Percentiles rank a stretch among this genome's conserved stretches.
Conservation (phyloP, 1,284 basidiomycete species). For the Laetiporus sulphureus region DNA sequence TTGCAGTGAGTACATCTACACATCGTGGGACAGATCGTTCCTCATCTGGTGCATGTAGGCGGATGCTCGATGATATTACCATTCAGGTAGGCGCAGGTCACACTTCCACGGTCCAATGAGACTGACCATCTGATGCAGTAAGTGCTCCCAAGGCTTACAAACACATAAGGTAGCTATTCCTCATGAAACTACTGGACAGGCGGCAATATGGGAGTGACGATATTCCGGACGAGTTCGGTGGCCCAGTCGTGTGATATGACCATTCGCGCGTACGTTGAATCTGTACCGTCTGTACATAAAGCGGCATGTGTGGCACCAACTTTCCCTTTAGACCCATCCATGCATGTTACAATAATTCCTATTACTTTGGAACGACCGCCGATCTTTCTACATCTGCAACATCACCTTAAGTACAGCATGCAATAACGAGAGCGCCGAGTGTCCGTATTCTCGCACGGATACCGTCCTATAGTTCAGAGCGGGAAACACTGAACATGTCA, state of each 20-base stretch:
- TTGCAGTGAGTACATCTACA: background rate
- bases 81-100: background rate
- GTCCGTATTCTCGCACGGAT: no score
- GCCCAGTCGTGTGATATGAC: conserved; percentile 1
- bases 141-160: background rate
- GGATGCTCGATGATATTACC: background rate
- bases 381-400: no score
- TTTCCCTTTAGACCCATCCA: no score
- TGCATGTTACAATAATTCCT: no score
- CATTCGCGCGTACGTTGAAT: background rate
- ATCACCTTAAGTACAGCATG: no score
- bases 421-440: no score
- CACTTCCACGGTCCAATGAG: background rate
- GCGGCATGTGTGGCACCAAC: no score
- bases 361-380: no score
- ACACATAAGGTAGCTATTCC: background rate
- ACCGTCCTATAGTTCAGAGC: no score
- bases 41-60: background rate
- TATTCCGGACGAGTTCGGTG: conserved; percentile 6
- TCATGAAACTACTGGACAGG: background rate
- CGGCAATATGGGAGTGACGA: background rate
- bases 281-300: background rate
- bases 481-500: no score
- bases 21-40: background rate
- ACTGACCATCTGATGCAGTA: no score